Conservation (phyloP, 441 rosid species). For the Mallotus japonicus region DNA sequence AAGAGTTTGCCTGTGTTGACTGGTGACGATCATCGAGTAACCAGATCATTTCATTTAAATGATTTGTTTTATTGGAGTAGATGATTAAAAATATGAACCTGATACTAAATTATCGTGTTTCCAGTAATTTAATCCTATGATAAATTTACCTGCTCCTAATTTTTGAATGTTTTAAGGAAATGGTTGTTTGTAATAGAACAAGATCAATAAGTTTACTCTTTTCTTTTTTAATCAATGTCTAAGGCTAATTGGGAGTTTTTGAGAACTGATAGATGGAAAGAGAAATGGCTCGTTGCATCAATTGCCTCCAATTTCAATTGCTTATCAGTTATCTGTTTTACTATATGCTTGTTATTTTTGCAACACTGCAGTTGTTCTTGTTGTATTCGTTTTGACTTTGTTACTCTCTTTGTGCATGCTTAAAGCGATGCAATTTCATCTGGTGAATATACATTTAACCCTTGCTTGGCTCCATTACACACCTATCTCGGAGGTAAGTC, state of each 20-base stretch:
- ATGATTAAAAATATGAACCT: neutral
- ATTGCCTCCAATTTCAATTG: neutral
- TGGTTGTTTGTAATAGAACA: neutral
- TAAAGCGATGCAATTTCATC: constrained; percentile 31
- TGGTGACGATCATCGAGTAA: neutral
- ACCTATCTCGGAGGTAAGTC: constrained; percentile 85
- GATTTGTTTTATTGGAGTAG: too few species aligned
- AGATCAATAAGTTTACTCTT: neutral
- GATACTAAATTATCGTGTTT: neutral
- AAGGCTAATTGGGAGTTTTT: too few species aligned
- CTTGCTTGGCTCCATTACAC: constrained; percentile 83
- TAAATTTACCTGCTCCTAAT: neutral
- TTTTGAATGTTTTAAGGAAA: neutral
- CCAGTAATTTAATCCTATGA: neutral
- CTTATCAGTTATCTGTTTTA: neutral
- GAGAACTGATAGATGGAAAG: neutral
- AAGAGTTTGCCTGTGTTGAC: neutral
- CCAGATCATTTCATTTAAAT: neutral
- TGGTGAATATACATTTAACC: constrained; percentile 56
- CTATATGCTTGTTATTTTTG: neutral
- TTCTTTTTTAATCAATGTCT: too few species aligned
- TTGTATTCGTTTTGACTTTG: neutral
- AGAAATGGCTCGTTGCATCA: neutral
- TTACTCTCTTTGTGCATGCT: neutral
- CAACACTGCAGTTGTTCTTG: neutral